phyloP scores from a whole-genome alignment of 2,329 filamentous ascomycete species.

The Ophiostoma sp. region DNA sequence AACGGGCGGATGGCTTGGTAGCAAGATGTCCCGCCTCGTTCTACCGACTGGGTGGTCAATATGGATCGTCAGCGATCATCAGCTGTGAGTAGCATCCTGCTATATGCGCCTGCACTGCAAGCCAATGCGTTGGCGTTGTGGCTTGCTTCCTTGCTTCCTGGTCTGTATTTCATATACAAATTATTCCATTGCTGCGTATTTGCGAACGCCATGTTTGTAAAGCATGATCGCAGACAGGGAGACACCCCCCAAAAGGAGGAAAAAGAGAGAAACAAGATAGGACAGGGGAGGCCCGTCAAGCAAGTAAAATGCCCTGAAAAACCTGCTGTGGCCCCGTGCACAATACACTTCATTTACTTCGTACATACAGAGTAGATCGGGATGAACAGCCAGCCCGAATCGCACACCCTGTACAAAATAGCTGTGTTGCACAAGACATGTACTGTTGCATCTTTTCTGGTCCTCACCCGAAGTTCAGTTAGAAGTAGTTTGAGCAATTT shows the following conservation, averaged over 20 bases:
- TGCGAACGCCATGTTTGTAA: neutral
- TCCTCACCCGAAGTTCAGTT: neutral
- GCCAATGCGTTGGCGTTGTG: neutral
- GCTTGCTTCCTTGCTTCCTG: neutral
- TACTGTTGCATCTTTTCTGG: neutral
- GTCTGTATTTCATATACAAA: neutral
- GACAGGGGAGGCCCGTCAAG: neutral
- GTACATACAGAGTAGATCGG: neutral
- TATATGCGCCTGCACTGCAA: neutral
- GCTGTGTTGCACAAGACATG: neutral
- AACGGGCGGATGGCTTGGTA: conserved; percentile 8
- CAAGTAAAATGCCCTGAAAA: conserved; percentile 7
- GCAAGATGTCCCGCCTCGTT: neutral
- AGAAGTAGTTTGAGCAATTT: neutral
- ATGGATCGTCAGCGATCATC: conserved; percentile 17
- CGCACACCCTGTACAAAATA: too few relatives aligned
- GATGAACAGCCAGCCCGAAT: neutral
- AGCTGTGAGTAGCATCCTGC: conserved; percentile 16
- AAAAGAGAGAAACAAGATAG: neutral
- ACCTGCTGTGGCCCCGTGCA: neutral
- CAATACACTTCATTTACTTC: neutral
- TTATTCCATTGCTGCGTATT: neutral
- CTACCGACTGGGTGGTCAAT: conserved; percentile 17
- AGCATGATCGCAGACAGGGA: neutral
- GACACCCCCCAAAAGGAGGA: neutral